phyloP scores from a whole-genome alignment of 2,329 filamentous ascomycete genomes.

The Raffaelea albimanens region DNA sequence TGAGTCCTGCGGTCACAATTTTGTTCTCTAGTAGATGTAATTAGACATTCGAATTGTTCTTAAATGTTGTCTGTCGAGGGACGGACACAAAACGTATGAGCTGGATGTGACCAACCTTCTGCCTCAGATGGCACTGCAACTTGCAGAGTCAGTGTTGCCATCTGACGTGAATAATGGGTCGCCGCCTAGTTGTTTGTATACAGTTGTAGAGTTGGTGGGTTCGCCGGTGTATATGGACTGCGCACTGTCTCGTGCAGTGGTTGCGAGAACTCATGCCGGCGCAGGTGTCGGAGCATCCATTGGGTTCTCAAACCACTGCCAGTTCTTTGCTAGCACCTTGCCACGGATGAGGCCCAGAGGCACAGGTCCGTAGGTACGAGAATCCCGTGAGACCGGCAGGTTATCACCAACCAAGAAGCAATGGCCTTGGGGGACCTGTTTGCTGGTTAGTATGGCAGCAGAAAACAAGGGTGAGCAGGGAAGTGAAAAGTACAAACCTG shows the following conservation, averaged over 20 bases:
- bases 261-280: background rate
- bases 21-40: conserved; percentile 16
- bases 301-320: conserved; percentile 38
- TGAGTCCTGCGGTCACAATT: background rate
- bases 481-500: conserved; percentile 38
- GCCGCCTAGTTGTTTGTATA: too few species aligned
- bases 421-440: conserved; percentile 78
- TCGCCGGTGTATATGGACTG: too few species aligned
- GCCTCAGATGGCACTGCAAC: too few species aligned
- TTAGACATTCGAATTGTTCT: conserved; percentile 14
- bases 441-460: background rate
- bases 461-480: background rate
- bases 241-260: too few species aligned
- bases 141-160: too few species aligned
- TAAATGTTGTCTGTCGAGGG: background rate
- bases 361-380: conserved; percentile 74
- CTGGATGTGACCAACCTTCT: conserved; percentile 2
- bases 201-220: too few species aligned
- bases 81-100: background rate
- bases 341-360: conserved; percentile 77
- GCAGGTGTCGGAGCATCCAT: conserved; percentile 9
- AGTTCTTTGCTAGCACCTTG: conserved; percentile 60
- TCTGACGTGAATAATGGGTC: too few species aligned
- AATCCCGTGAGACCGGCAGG: conserved; percentile 73
- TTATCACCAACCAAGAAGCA: conserved; percentile 91